Percentiles rank a stretch among this genome's conserved stretches.
Conservation (phyloP, 352 stramenopile species). For the Blastocystis sp. region DNA sequence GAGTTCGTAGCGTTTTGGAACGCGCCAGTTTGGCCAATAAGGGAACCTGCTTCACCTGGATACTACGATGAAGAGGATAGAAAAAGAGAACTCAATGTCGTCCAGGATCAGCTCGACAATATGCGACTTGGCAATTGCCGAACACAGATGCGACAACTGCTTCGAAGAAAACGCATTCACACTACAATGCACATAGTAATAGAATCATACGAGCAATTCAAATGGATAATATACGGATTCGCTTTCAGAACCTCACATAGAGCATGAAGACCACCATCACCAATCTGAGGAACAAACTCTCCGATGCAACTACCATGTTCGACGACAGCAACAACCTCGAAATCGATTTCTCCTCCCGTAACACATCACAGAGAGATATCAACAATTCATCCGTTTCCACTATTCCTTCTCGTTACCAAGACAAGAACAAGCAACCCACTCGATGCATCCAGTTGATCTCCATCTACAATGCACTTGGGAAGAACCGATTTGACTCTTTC, state of each 20-base stretch:
- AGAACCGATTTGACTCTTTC: too few relatives aligned
- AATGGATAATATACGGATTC: background rate
- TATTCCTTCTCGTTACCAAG: too few relatives aligned
- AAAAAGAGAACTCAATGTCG: background rate
- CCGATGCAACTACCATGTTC: background rate
- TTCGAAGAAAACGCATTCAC: background rate
- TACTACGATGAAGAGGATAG: background rate
- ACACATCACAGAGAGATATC: too few relatives aligned
- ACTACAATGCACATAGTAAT: background rate
- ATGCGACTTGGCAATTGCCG: background rate
- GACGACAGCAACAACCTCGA: too few relatives aligned
- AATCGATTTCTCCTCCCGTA: too few relatives aligned
- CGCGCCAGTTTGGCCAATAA: background rate
- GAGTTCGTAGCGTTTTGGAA: background rate
- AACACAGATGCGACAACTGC: background rate
- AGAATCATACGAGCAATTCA: slow-evolving; percentile 1
- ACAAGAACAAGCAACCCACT: too few relatives aligned
- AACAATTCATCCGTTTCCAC: too few relatives aligned
- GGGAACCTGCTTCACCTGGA: background rate
- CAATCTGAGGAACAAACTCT: too few relatives aligned
- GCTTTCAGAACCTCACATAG: background rate
- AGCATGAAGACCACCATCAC: background rate
- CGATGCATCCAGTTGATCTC: too few relatives aligned
- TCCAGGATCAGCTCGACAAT: background rate
- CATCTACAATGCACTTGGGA: too few relatives aligned